Evolutionary conservation across 331 rosid species (phyloP), one percentile per base, ranked within the genome.

Genomic region (Cydonia oblonga): DNA sequence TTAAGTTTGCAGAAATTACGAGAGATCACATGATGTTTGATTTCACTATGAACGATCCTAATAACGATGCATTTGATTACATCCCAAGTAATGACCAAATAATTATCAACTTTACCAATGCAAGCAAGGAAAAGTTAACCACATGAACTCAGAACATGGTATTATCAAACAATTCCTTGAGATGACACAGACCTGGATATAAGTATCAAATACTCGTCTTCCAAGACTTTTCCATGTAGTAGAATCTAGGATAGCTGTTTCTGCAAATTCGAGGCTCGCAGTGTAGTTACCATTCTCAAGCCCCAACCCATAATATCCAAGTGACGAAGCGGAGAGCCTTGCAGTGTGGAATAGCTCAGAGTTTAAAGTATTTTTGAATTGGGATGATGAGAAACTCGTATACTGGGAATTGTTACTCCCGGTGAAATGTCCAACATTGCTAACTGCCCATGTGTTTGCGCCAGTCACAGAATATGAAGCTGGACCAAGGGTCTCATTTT

Each of bases 261-360:
- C 96, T 5, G 90, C 85, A 68, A 90, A 92, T 70, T 87, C 87
- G 26, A 92, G 96, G 46, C 74, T 84, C 59, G 90, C 78, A 24
- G 84, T 87, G 82, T 92, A 92, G 76, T 83, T 74, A 12, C 98
- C 96, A 69, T 90, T 90, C 79, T 90, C 82, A n/a, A 92, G 87
- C 61, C 98, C 98, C 60, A 92, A 33, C 30, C 96, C 98, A 76
- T 84, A 90, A 78, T 92, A 90, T 82, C 96, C 81, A 65, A 90
- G 73, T 6, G 98, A 90, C 16, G 96, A 92, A 79, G 96, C 84
- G 53, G 96, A 92, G 49, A 92, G 73, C 11, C 98, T 81, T 22
- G 87, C 80, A 53, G 91, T 82, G 79, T 87, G 98, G 68, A 86
- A 90, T 29, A 90, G 71, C 76, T 81, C 96, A 0, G 93, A 0